Evolutionary conservation across 768 basidiomycete species (phyloP).

Genomic region (Tephrocybe rancida): DNA sequence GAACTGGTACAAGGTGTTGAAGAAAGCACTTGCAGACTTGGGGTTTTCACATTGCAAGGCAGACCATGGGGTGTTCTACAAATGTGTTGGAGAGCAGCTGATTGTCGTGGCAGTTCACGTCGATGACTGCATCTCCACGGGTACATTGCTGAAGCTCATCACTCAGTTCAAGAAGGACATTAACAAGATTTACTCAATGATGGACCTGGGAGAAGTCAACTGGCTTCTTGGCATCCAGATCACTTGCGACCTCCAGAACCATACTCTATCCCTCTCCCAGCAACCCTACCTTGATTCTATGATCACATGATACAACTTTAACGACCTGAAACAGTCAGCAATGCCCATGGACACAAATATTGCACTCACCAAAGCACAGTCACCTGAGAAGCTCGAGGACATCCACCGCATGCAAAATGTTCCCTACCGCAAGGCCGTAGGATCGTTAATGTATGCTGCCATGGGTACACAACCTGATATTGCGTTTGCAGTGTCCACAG

Average conservation of each 20-base stretch:
- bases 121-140: constrained; percentile 3
- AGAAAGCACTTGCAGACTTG: neutral
- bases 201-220: constrained; percentile 24
- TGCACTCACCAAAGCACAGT: too few species aligned
- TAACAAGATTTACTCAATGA: constrained; percentile 19
- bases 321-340: too few species aligned
- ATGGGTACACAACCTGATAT: neutral
- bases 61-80: constrained; percentile 10
- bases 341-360: neutral
- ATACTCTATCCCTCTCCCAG: neutral
- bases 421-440: too few species aligned
- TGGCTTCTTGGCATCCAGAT: constrained; percentile 24
- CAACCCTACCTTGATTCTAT: neutral
- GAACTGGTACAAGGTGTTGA: too few species aligned
- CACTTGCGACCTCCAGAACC: constrained; percentile 9
- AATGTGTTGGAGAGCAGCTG: neutral
- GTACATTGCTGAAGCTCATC: neutral
- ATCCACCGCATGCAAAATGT: constrained; percentile 23
- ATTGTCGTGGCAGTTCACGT: constrained; percentile 2
- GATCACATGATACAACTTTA: too few species aligned
- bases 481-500: constrained; percentile 4
- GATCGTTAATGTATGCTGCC: constrained; percentile 25
- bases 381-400: neutral
- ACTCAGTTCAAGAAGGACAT: neutral
- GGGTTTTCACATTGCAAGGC: constrained; percentile 2